Percentiles rank a stretch among this genome's conserved stretches.
Conservation (phyloP, 2,329 filamentous ascomycete species). For the Ascochyta viciae-villosae region DNA sequence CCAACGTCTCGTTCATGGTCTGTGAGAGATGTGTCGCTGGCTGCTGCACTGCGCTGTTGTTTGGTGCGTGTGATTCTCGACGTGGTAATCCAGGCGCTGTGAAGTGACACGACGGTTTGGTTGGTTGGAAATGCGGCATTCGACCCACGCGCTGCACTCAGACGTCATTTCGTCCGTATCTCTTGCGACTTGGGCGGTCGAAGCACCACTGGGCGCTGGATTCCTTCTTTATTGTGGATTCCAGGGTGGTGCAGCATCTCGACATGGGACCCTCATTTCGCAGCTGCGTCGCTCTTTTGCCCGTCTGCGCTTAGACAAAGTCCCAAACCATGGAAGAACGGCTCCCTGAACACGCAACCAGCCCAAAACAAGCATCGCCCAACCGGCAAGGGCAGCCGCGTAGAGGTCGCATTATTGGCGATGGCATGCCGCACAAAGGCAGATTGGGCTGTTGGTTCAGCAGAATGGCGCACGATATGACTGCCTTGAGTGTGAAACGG, state of each 20-base stretch:
- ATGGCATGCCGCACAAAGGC: not conserved
- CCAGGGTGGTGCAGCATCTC: constrained; percentile 5
- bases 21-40: not conserved
- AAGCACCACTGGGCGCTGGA: not conserved
- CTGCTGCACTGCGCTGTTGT: not conserved
- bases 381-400: constrained; percentile 9
- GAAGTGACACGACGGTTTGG: not conserved
- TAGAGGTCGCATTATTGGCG: not conserved
- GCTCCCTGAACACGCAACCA: constrained; percentile 1
- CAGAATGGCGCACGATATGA: constrained; percentile 4
- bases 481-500: constrained; percentile 13
- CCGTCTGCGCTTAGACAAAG: constrained; percentile 8
- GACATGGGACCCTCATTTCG: constrained; percentile 16
- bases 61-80: not conserved
- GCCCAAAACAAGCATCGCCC: constrained; percentile 5
- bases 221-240: not conserved
- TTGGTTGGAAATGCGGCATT: not conserved
- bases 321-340: constrained; percentile 9
- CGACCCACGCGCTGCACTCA: not conserved
- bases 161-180: constrained; percentile 5
- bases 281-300: constrained; percentile 17
- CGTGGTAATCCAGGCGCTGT: not conserved
- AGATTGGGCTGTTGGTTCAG: not conserved
- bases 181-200: not conserved
- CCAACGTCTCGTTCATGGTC: too few species aligned